Base-by-base conservation (phyloP, 495 filamentous ascomycete species). In the Hyaloscypha hepaticicola region DNA sequence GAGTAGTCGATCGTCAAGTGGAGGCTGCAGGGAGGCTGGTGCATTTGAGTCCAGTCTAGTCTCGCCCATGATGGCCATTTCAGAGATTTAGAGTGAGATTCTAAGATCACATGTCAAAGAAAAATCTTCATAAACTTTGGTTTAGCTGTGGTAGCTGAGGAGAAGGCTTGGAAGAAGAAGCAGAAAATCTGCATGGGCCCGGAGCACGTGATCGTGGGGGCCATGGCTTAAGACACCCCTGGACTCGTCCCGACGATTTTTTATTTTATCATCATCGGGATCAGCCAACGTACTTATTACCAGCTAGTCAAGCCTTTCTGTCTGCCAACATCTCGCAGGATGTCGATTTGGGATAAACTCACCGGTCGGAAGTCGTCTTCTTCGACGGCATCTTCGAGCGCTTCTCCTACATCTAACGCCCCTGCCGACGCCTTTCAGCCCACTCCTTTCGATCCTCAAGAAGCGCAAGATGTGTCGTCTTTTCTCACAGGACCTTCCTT, bases 281-380 rank as follows among this genome's bases (percentile, higher is more conserved):
- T 34, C 55, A 60, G 29, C 45, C 33, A 65, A 21, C 49, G 12
- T 11, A 38, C 21, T 3, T 53, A 16, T 33, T 58, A 38, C 60
- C 11, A 58, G 7, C 24, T 38, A 21, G 27, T 57, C 48, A 16
- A 38, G 22, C 33, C 24, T 45, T 5, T 38, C 28, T 49, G 24
- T 51, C 21, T 50, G 24, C 34, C 41, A 49, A 60, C 24, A n/a
- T 55, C 16, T 48, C 21, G 70, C 70, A 70, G 63, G 64, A 91
- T 91, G 90, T 83, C 88, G 27, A 85, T 95, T 75, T 97, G 93
- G 93, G 91, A 96, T 74, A 86, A 88, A 50, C 79, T 97, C 73
- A 88, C 90, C 21, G 93, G 93, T 69, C 87, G 88, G 76, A 96
- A 92, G 80, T 85, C 87, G 24, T 65, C 69, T 1, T 62, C 66